Evolutionary conservation across 805 yeast species (phyloP), one percentile per base, ranked within the genome.

Genomic region (Saccharomyces eubayanus): DNA sequence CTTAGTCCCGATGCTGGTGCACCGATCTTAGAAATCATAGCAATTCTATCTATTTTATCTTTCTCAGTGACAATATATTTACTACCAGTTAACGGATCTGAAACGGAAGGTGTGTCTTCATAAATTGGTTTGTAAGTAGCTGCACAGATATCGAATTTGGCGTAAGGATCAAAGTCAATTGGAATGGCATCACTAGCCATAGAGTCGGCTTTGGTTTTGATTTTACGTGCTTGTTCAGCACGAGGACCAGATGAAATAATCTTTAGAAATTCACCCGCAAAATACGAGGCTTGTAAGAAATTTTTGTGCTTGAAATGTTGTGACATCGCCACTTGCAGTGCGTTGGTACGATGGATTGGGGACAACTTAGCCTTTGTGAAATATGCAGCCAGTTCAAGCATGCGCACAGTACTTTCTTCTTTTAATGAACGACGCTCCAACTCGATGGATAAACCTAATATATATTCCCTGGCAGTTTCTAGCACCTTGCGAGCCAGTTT

Each of bases 301-400:
- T 94, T 92, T 70, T 91, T 90, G 68, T 85, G 78, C 68, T 87
- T 88, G 79, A 88, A 90, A 43, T 94, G 82, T 74, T 89, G 96
- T 47, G 87, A 83, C 94, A 92, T 87, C 43, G 99, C 99, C 53
- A 90, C 96, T 69, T 89, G 95, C 63, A 90, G 77, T 11, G 98
- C 96, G 65, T 89, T 85, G 52, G 85, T 81, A 55, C 86, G 81
- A 71, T 94, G 99, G 6, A 86, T 85, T 36, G 87, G 84, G 59
- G 86, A 89, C 62, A 94, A 78, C 59, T 86, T 81, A 28, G 91
- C 85, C 66, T 81, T 84, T 12, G 99, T 89, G 76, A 94, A 95
- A 72, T 92, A 92, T 0, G 98, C 95, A 5, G 99, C 98, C 60
- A 94, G 76, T 71, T 94, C 98, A 66, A 94, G 77, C 70, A 89